Evolutionary conservation across 208 protist species (phyloP).

Genomic region (Trypanosoma grayi): DNA sequence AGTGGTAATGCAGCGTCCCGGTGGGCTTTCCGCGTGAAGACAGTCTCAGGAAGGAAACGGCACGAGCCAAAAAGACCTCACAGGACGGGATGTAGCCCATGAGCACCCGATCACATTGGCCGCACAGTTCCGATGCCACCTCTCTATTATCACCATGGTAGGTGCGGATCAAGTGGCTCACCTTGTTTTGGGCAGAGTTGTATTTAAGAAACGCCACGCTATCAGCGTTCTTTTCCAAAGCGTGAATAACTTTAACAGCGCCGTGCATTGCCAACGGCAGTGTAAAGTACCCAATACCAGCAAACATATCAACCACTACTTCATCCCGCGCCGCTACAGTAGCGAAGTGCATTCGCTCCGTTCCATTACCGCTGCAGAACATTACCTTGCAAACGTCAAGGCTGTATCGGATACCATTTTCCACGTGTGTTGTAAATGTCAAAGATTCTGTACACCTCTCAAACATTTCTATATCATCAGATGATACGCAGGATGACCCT

Average conservation of each 20-base stretch:
- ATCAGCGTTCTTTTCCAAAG: slow-evolving; percentile 89
- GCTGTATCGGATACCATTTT: slow-evolving; percentile 88
- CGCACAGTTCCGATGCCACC: slow-evolving; percentile 62
- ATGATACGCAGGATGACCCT: not conserved
- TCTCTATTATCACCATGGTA: slow-evolving; percentile 85
- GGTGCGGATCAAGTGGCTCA: slow-evolving; percentile 59
- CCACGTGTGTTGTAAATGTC: slow-evolving; percentile 86
- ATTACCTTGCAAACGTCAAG: slow-evolving; percentile 87
- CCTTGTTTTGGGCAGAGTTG: slow-evolving; percentile 80
- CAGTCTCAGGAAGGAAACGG: slow-evolving; percentile 68
- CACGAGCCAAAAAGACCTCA: slow-evolving; percentile 70
- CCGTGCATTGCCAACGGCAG: slow-evolving; percentile 82
- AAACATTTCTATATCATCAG: slow-evolving; percentile 10
- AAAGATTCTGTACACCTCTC: slow-evolving; percentile 26
- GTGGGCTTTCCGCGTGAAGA: slow-evolving; percentile 13
- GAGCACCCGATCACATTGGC: slow-evolving; percentile 81
- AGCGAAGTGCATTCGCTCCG: slow-evolving; percentile 89
- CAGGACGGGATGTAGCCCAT: slow-evolving; percentile 92
- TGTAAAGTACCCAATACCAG: slow-evolving; percentile 92
- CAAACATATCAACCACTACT: slow-evolving; percentile 92
- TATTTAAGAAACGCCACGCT: slow-evolving; percentile 70
- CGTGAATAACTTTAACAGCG: slow-evolving; percentile 49
- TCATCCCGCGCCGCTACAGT: slow-evolving; percentile 56
- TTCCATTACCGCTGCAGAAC: slow-evolving; percentile 93
- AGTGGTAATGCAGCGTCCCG: slow-evolving; percentile 89